phyloP scores from a whole-genome alignment of 2,329 filamentous ascomycete species.

The Amesomyces nigricolor region DNA sequence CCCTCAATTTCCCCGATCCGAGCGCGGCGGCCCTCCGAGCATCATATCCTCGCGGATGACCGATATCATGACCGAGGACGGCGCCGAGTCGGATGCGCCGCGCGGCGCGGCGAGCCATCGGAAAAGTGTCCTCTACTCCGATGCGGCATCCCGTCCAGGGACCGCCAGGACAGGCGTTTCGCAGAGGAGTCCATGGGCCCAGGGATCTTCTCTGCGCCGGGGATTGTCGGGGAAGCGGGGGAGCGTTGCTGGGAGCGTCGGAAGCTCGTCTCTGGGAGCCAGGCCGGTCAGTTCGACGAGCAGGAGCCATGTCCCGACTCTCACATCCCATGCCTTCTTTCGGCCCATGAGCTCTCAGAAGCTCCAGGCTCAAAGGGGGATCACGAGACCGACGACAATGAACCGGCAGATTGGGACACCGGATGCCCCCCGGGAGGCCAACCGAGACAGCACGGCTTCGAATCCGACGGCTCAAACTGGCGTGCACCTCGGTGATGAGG shows the following conservation, averaged over 20 bases:
- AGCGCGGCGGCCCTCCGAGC: slow-evolving; percentile 50
- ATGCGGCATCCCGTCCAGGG: slow-evolving; percentile 46
- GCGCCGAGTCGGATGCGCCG: slow-evolving; percentile 37
- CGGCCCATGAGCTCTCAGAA: slow-evolving; percentile 95
- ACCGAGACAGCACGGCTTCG: slow-evolving; percentile 55
- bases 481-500: slow-evolving; percentile 37
- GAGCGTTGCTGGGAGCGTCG: slow-evolving; percentile 35
- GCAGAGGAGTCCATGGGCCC: slow-evolving; percentile 48
- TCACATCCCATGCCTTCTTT: slow-evolving; percentile 89
- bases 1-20: slow-evolving; percentile 38
- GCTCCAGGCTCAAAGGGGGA: slow-evolving; percentile 80
- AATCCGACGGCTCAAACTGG: slow-evolving; percentile 37
- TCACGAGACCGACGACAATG: slow-evolving; percentile 40
- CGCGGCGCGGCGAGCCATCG: slow-evolving; percentile 32
- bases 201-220: slow-evolving; percentile 51
- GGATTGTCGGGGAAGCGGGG: slow-evolving; percentile 42
- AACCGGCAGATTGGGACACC: slow-evolving; percentile 33
- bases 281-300: slow-evolving; percentile 64
- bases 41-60: slow-evolving; percentile 70
- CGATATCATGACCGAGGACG: slow-evolving; percentile 55
- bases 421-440: slow-evolving; percentile 33
- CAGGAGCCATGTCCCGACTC: slow-evolving; percentile 80
- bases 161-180: slow-evolving; percentile 50
- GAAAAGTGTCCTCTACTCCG: slow-evolving; percentile 37
- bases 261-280: slow-evolving; percentile 41